These are phyloP conservation scores for Erodium maritimum DNA, from an alignment of 345 rosid species.

Conservation along the genomic window DNA sequence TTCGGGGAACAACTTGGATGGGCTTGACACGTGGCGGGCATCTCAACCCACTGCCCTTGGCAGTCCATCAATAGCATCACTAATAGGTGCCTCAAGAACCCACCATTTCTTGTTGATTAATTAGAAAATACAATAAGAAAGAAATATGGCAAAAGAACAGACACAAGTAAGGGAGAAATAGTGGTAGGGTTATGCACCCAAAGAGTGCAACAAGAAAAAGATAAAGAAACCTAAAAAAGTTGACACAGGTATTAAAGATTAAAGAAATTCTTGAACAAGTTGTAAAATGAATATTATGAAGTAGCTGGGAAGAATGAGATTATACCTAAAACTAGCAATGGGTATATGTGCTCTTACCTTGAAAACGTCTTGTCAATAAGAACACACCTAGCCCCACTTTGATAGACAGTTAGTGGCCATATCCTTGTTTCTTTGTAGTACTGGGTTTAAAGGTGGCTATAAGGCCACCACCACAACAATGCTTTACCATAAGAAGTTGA, in stretches of 20 bases:
- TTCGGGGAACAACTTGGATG: too few relatives aligned
- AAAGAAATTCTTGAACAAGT: not conserved
- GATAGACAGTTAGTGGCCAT: not conserved
- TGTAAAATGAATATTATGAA: not conserved
- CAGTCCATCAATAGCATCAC: too few relatives aligned
- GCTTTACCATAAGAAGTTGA: conserved; percentile 9
- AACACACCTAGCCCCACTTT: not conserved
- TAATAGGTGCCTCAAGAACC: too few relatives aligned
- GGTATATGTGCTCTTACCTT: conserved; percentile 10
- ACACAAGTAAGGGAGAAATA: conserved; percentile 16
- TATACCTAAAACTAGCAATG: conserved; percentile 9
- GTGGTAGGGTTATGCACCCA: conserved; percentile 10
- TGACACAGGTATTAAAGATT: not conserved
- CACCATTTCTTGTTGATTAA: not conserved
- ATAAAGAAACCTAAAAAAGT: conserved; percentile 6
- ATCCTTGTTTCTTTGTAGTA: too few relatives aligned
- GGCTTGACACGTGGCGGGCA: too few relatives aligned
- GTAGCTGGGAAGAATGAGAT: too few relatives aligned
- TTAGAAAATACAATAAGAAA: too few relatives aligned
- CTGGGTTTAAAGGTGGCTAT: too few relatives aligned
- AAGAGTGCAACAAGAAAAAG: not conserved
- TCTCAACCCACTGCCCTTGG: too few relatives aligned
- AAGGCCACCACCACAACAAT: too few relatives aligned
- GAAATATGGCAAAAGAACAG: conserved; percentile 3
- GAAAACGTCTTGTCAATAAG: conserved; percentile 16